phyloP scores from a whole-genome alignment of 345 rosid species.

The Angophora floribunda region DNA sequence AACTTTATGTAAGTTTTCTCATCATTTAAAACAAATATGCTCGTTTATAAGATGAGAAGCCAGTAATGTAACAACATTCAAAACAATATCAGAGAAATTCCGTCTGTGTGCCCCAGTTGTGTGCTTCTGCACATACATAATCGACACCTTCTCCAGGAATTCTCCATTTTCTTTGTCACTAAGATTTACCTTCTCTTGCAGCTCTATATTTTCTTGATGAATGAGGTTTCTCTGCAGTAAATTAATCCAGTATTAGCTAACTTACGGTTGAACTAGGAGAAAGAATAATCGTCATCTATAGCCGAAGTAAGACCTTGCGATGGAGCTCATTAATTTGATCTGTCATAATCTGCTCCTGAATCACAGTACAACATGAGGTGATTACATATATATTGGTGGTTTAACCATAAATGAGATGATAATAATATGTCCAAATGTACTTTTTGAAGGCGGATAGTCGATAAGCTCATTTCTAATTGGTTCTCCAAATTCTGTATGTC shows the following conservation, averaged over 20 bases:
- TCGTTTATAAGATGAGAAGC: background rate
- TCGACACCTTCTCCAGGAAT: background rate
- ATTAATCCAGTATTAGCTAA: background rate
- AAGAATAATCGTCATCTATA: background rate
- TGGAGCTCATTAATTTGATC: background rate
- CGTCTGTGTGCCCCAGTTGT: background rate
- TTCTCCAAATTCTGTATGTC: background rate
- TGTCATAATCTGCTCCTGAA: background rate
- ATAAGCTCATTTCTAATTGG: background rate
- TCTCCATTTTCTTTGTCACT: background rate
- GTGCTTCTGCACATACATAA: background rate
- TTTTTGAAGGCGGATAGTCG: background rate
- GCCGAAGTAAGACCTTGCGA: background rate
- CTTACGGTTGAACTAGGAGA: background rate
- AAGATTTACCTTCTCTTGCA: background rate
- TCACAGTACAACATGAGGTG: background rate
- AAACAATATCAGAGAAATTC: background rate
- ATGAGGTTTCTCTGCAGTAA: background rate
- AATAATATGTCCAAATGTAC: background rate
- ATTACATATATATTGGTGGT: background rate
- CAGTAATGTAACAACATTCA: background rate
- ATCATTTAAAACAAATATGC: background rate
- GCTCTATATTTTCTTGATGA: slow-evolving; percentile 1
- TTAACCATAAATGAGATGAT: background rate
- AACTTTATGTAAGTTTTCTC: background rate